Base-by-base conservation (phyloP, 75 land plant species). In the Picea sitchensis region DNA sequence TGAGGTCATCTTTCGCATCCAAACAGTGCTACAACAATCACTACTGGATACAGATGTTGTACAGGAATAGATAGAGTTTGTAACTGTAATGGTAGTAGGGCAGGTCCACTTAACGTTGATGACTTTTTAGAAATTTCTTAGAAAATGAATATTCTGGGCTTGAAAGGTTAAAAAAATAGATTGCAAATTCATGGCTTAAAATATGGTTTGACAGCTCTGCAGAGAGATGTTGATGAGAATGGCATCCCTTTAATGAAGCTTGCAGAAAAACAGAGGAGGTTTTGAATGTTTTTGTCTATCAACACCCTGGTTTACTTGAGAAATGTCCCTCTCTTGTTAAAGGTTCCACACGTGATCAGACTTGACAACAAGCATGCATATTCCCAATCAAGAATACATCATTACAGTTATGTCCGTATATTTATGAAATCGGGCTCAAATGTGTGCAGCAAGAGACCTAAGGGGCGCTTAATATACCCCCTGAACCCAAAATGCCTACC, bases 311-410 rank as follows among this genome's bases (percentile, higher is more conserved):
- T 41, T 80, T 96, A 73, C 88, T 96, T 47, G 99, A 96, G 84
- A 96, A 96, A 84, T 94, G 95, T 18, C 87, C 94, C 79, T 92
- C 95, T 9, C 92, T 80, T 96, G 90, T 80, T 96, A 71, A 94
- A 90, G 69, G 92, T 91, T 78, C 99, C 99, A 62, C 90, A 95
- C 5, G 88, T 96, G 54, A 88, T 96, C 73, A 98, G 94, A 79
- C 94, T 96, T 84, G 99, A 96, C 75, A 96, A 96, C 62, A 96
- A 96, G 75, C 91, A 98, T 65, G 85, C 97, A 59, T 88, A 96
- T 81, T 96, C 94, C 74, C 82, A 91, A 61, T 94, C 99, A 32
- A 91, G 91, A 67, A 94, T 96, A 78, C 91, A 92, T 79, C 98
- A 84, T 81, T 96, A 94, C 65, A 90, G 93, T 78, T 89, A 98